A percentile compares a stretch with the other conserved stretches of the same genome.
phyloP scores from a whole-genome alignment of 805 yeast genomes.

The Wickerhamomyces subpelliculosus region DNA sequence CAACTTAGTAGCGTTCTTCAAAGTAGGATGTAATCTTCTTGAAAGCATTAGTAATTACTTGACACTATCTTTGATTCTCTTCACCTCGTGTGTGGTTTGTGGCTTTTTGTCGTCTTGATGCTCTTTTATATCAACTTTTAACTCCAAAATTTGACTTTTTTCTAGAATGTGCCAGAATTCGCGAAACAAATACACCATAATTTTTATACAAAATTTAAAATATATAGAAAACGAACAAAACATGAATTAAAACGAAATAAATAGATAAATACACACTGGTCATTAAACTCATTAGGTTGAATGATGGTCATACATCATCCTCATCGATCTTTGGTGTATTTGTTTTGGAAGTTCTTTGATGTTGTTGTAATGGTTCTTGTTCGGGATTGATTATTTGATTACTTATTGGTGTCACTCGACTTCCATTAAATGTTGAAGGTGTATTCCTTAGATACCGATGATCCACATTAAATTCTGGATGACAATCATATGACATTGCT shows the following conservation, averaged over 20 bases:
- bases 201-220: background rate
- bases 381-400: background rate
- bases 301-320: too few species aligned
- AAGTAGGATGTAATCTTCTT: too few species aligned
- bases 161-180: conserved; percentile 1
- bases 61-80: background rate
- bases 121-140: background rate
- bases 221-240: too few species aligned
- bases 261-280: too few species aligned
- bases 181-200: background rate
- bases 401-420: background rate
- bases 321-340: background rate
- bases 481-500: conserved; percentile 15
- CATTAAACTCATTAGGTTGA: too few species aligned
- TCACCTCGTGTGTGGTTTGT: too few species aligned
- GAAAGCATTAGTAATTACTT: background rate
- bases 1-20: too few species aligned
- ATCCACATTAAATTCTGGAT: conserved; percentile 21
- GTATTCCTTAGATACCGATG: conserved; percentile 20
- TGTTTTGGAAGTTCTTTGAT: background rate
- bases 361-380: too few species aligned
- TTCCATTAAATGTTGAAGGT: conserved; percentile 12
- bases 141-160: background rate
- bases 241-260: too few species aligned
- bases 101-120: too few species aligned